Base-by-base conservation (phyloP, 352 stramenopile genomes). In the Globisporangium paddicum region DNA sequence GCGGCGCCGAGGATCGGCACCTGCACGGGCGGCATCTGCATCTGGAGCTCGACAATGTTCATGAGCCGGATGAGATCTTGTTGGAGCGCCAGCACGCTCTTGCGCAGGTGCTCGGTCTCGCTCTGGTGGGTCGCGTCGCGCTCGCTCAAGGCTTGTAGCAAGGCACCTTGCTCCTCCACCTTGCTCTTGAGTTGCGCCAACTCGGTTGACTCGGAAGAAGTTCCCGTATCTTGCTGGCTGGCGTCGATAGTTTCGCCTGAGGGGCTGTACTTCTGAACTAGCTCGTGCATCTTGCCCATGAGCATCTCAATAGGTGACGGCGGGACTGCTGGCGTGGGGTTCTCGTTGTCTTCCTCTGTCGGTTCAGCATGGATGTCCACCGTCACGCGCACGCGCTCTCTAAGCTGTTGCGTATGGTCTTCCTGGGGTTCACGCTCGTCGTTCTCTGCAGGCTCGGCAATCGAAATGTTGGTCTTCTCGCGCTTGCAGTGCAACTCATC, bases 41-140 rank as follows among this genome's bases (percentile, higher is more conserved):
- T 89, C 63, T 90, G 80, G 52, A 89, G 72, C 64, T 90, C 78
- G 5, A 90, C 73, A 32, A 89, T 89, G 55, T 81, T 76, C 80
- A 90, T 87, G 28, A 90, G 64, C 13, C 80, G 76, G 37, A 90
- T 79, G 2, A 90, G 67, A 32, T 90, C 80, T 37, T 89, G 80
- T 55, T 90, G 80, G 6, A 90, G 65, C 8, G 80, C 79, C 35
- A 90, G 40, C 18, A 90, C 79, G 46, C 78, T 87, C 60, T 67
- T 76, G 37, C 78, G 77, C 58, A 90, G 62, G 50, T 77, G 75
- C 13, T 86, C 76, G 7, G 66, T 67, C 32, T 90, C 80, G 0
- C 52, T 53, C 23, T 77, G 68, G 0, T 68, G 64, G 14, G 56
- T 16, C 3, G 58, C 47, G 11, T 88, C 77, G 21, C 72, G 59